phyloP scores from a whole-genome alignment of 1,139 yeast species.

The Candida pseudoviswanathii region DNA sequence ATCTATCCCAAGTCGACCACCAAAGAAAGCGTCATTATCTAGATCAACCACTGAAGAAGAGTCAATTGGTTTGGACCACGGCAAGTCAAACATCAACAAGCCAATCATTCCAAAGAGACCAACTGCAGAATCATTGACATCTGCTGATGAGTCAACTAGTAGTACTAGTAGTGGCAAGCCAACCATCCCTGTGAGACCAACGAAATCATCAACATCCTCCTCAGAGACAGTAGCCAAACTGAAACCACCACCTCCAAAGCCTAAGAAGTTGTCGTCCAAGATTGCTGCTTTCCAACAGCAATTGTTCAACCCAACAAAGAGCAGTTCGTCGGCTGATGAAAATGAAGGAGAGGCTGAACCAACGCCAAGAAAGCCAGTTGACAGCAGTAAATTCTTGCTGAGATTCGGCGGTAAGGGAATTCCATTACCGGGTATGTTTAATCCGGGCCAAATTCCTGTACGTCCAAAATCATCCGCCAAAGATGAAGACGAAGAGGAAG shows the following conservation, averaged over 20 bases:
- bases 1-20: slow-evolving; percentile 15
- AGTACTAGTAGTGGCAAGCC: neutral
- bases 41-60: slow-evolving; percentile 9
- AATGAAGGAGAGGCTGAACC: neutral
- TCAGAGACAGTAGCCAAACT: slow-evolving; percentile 15
- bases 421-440: slow-evolving; percentile 68
- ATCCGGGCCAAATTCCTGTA: slow-evolving; percentile 23
- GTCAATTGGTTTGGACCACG: neutral
- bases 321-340: slow-evolving; percentile 1
- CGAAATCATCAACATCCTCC: slow-evolving; percentile 7
- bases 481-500: slow-evolving; percentile 12
- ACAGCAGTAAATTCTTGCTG: neutral
- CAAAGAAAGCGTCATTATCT: slow-evolving; percentile 12
- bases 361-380: neutral
- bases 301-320: slow-evolving; percentile 32
- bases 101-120: slow-evolving; percentile 15
- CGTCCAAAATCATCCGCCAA: slow-evolving; percentile 4
- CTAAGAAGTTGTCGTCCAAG: slow-evolving; percentile 73
- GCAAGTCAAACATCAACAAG: neutral
- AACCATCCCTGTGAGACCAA: slow-evolving; percentile 15
- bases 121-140: slow-evolving; percentile 2
- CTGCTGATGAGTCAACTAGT: neutral
- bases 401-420: slow-evolving; percentile 54
- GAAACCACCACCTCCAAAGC: slow-evolving; percentile 65
- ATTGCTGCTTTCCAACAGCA: slow-evolving; percentile 77